Conservation (phyloP, 768 basidiomycete species). For the Asterophora lycoperdoides region DNA sequence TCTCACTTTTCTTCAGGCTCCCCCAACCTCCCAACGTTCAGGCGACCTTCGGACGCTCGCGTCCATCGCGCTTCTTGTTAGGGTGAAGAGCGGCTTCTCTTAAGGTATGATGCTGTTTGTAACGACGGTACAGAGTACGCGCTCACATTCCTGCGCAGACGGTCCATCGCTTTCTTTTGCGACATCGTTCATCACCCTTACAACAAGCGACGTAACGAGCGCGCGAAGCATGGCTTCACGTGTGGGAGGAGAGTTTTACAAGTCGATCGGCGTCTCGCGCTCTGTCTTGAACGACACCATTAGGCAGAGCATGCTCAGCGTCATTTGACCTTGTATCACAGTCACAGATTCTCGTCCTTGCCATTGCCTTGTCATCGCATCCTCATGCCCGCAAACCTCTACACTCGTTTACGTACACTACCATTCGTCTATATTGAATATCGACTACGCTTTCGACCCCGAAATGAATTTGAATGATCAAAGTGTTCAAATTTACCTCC, state of each 20-base stretch:
- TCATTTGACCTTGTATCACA: not conserved
- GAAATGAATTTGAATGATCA: not conserved
- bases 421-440: no score
- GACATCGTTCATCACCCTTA: slow-evolving; percentile 61
- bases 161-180: slow-evolving; percentile 28
- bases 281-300: not conserved
- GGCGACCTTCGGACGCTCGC: slow-evolving; percentile 55
- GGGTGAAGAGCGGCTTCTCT: slow-evolving; percentile 56
- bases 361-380: not conserved
- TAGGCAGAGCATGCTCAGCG: not conserved
- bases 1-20: slow-evolving; percentile 20
- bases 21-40: slow-evolving; percentile 46
- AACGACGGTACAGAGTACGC: not conserved
- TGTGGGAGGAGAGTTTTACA: slow-evolving; percentile 48
- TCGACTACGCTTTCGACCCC: no score
- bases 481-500: not conserved
- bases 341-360: not conserved
- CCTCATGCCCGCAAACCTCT: not conserved
- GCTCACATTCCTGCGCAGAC: slow-evolving; percentile 18
- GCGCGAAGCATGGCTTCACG: slow-evolving; percentile 67
- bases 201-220: slow-evolving; percentile 74
- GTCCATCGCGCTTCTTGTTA: slow-evolving; percentile 72
- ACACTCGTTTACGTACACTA: no score
- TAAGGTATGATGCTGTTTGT: slow-evolving; percentile 37
- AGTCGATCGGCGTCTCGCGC: slow-evolving; percentile 1